Percentiles rank a stretch among this genome's conserved stretches.
Evolutionary conservation across 2,329 filamentous ascomycete genomes (phyloP).

Genomic region (Colletotrichum scovillei): DNA sequence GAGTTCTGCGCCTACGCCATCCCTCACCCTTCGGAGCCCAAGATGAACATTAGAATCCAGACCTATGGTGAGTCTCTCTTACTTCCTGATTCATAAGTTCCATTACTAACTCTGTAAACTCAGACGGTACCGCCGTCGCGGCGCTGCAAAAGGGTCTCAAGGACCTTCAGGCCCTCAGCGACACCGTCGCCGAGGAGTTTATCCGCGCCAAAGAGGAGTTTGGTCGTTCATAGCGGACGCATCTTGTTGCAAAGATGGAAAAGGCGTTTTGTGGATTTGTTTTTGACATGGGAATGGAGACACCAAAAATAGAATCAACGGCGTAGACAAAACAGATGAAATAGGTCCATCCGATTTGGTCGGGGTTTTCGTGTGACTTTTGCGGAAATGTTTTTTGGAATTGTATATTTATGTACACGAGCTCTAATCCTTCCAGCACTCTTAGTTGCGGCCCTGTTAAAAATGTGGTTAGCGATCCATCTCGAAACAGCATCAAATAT

Average conservation of each 20-base stretch:
- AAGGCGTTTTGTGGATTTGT: not conserved
- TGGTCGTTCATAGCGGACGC: constrained; percentile 51
- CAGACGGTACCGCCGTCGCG: constrained; percentile 84
- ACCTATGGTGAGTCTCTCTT: constrained; percentile 79
- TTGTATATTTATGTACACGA: constrained; percentile 33
- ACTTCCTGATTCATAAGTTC: no score
- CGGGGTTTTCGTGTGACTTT: not conserved
- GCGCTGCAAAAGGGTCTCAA: constrained; percentile 90
- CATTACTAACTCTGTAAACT: not conserved
- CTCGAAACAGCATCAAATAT: not conserved
- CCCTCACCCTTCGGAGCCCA: constrained; percentile 92
- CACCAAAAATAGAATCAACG: constrained; percentile 4
- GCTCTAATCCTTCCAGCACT: constrained; percentile 16
- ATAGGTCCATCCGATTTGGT: constrained; percentile 2
- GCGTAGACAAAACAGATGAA: constrained; percentile 23
- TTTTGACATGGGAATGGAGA: not conserved
- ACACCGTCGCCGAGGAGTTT: constrained; percentile 94
- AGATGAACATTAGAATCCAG: constrained; percentile 98
- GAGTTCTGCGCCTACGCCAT: constrained; percentile 99
- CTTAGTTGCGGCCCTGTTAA: constrained; percentile 39
- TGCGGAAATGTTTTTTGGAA: constrained; percentile 16
- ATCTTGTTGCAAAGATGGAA: not conserved
- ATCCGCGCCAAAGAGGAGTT: constrained; percentile 39
- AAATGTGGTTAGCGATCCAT: not conserved
- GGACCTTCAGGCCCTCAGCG: constrained; percentile 91